Conservation (phyloP, 768 basidiomycete genomes). For the Boletus vermiculosoides region DNA sequence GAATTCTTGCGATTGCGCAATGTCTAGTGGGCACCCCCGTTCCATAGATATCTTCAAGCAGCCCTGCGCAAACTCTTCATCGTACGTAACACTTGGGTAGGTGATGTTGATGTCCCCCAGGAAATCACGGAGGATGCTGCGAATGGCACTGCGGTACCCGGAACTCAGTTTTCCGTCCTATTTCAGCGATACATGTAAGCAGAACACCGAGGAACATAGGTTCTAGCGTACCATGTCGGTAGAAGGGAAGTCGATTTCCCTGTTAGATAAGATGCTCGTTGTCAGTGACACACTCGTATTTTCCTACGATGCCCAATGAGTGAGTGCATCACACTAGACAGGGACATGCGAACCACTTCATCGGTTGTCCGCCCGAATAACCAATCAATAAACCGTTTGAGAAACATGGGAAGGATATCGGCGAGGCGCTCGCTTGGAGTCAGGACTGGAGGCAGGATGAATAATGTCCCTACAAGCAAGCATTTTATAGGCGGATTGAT, state of each 20-base stretch:
- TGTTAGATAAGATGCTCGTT: no score
- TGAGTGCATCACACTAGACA: not conserved
- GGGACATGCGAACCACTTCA: not conserved
- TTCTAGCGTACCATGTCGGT: not conserved
- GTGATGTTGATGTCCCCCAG: not conserved
- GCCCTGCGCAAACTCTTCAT: slow-evolving; percentile 1
- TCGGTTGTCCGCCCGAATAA: not conserved
- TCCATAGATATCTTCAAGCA: not conserved
- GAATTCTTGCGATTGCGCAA: slow-evolving; percentile 1
- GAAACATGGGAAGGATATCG: not conserved
- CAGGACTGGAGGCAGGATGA: not conserved
- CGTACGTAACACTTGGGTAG: slow-evolving; percentile 2
- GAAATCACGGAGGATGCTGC: slow-evolving; percentile 2
- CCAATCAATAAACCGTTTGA: not conserved
- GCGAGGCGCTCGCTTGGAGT: no score
- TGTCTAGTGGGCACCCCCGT: not conserved
- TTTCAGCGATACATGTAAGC: not conserved
- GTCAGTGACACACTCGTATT: not conserved
- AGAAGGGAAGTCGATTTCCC: not conserved
- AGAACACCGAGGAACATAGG: not conserved
- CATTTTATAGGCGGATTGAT: not conserved
- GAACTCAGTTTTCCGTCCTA: not conserved
- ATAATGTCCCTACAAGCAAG: not conserved
- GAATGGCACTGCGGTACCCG: not conserved
- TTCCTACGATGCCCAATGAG: not conserved